Conservation (phyloP, 768 basidiomycete species). For the Mycena kentingensis region DNA sequence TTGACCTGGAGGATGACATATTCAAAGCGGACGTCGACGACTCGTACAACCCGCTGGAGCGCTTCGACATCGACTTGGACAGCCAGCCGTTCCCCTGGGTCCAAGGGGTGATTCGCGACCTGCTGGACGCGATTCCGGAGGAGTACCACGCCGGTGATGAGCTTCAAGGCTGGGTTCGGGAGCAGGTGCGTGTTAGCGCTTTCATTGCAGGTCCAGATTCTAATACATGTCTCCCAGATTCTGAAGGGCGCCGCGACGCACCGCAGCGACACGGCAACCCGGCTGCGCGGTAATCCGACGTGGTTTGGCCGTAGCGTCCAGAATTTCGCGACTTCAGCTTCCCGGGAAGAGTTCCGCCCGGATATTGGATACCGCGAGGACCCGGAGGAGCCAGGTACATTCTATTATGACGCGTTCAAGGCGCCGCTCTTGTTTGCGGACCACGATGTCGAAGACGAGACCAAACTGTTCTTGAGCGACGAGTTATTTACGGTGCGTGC, state of each 20-base stretch:
- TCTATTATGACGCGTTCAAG: constrained; percentile 7
- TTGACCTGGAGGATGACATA: background rate
- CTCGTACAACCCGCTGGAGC: background rate
- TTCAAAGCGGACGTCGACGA: background rate
- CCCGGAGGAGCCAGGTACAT: background rate
- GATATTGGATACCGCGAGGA: background rate
- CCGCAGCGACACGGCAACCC: background rate
- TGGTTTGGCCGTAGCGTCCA: background rate
- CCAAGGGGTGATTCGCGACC: background rate
- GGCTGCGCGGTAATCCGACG: background rate
- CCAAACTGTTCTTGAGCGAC: constrained; percentile 3
- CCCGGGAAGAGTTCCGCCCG: background rate
- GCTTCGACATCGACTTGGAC: background rate
- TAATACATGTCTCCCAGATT: background rate
- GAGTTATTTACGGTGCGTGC: background rate
- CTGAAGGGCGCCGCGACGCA: background rate
- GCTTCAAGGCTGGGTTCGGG: background rate
- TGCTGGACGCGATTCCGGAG: background rate
- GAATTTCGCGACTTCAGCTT: background rate
- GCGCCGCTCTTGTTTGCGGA: constrained; percentile 4
- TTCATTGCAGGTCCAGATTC: background rate
- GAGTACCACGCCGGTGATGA: background rate
- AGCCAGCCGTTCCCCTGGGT: background rate
- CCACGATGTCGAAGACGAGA: background rate
- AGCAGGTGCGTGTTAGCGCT: background rate